A percentile compares a stretch with the other conserved stretches of the same genome.
These are phyloP conservation scores for Leccinum insigne DNA, from an alignment of 1,284 basidiomycete genomes.

Conservation along the genomic window DNA sequence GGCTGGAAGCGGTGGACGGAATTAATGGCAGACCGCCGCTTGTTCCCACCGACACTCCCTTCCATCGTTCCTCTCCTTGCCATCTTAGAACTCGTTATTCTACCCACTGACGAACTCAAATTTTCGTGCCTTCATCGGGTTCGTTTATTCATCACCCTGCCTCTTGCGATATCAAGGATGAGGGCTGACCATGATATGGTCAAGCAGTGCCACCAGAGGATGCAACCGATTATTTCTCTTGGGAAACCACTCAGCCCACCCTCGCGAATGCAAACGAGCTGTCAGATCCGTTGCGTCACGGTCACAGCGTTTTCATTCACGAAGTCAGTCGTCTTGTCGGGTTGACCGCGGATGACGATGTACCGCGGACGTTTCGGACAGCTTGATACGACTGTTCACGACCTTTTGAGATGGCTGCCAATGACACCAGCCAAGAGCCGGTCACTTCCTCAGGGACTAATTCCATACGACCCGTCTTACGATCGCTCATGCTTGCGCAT, in stretches of 20 bases:
- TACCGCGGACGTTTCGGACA: neutral
- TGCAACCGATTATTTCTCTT: slow-evolving; percentile 10
- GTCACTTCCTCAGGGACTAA: neutral
- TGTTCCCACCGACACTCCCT: too few relatives aligned
- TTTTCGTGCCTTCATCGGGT: too few relatives aligned
- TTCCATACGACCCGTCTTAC: neutral
- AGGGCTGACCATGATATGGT: too few relatives aligned
- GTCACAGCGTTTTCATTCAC: slow-evolving; percentile 32
- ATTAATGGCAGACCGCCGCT: too few relatives aligned
- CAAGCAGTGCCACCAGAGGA: neutral
- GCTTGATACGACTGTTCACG: neutral
- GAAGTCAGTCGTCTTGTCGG: slow-evolving; percentile 36
- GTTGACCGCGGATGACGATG: slow-evolving; percentile 21
- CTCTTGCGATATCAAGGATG: too few relatives aligned
- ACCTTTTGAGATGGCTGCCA: neutral
- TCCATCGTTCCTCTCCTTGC: too few relatives aligned
- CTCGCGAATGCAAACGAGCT: slow-evolving; percentile 2
- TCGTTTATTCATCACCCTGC: too few relatives aligned
- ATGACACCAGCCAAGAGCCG: neutral
- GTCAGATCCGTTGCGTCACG: slow-evolving; percentile 10
- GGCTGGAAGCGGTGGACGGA: too few relatives aligned
- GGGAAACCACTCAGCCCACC: slow-evolving; percentile 16
- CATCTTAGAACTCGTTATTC: too few relatives aligned
- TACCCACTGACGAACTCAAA: too few relatives aligned
- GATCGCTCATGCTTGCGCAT: slow-evolving; percentile 24